Conservation (phyloP, 495 filamentous ascomycete species). For the Aspergillus mulundensis region DNA sequence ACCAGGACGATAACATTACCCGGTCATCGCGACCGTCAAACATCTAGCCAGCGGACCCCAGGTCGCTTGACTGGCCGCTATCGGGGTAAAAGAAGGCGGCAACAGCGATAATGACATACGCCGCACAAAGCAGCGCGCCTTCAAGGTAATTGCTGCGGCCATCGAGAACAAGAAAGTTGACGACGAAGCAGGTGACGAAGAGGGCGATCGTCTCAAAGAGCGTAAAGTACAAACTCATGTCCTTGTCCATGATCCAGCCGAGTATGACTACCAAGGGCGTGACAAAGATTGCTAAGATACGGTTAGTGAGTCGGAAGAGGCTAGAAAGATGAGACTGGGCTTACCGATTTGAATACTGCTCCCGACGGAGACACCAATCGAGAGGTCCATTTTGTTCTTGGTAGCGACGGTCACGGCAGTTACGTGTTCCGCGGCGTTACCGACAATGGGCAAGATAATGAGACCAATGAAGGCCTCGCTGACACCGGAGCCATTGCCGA, state of each 20-base stretch:
- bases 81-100: slow-evolving; percentile 39
- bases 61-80: slow-evolving; percentile 20
- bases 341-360: slow-evolving; percentile 70
- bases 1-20: no score
- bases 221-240: slow-evolving; percentile 88
- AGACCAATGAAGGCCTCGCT: slow-evolving; percentile 82
- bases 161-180: slow-evolving; percentile 87
- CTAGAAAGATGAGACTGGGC: background rate
- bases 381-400: slow-evolving; percentile 96
- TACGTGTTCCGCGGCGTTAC: slow-evolving; percentile 90
- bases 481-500: slow-evolving; percentile 53
- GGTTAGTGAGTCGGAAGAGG: slow-evolving; percentile 6
- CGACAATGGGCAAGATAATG: slow-evolving; percentile 85
- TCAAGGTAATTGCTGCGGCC: slow-evolving; percentile 87
- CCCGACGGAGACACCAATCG: slow-evolving; percentile 85
- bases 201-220: slow-evolving; percentile 85
- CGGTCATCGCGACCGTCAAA: no score
- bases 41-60: slow-evolving; percentile 18
- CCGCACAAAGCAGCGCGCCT: slow-evolving; percentile 73
- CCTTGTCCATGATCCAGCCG: slow-evolving; percentile 78
- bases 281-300: slow-evolving; percentile 71
- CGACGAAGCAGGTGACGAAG: slow-evolving; percentile 80
- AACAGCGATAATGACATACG: slow-evolving; percentile 60
- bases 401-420: slow-evolving; percentile 82
- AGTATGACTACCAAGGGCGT: slow-evolving; percentile 84